Evolutionary conservation across 768 basidiomycete genomes (phyloP).

Genomic region (Auricularia heimuer): DNA sequence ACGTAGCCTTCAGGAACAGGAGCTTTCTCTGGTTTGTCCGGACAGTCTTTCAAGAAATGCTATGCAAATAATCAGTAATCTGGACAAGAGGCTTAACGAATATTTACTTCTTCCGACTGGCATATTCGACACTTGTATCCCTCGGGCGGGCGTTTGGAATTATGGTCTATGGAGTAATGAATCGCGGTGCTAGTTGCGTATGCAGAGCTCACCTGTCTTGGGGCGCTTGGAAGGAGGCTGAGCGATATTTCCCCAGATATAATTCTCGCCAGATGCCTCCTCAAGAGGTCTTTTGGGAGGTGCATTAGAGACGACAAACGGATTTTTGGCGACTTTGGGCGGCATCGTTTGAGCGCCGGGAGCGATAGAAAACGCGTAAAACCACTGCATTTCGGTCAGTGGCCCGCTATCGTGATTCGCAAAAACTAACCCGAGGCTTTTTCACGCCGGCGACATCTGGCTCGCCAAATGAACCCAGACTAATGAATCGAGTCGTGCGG

Average conservation of each 20-base stretch:
- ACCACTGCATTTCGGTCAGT: conserved; percentile 53
- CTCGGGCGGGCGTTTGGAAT: conserved; percentile 46
- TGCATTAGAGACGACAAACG: conserved; percentile 40
- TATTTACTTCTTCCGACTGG: conserved; percentile 51
- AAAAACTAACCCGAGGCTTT: conserved; percentile 67
- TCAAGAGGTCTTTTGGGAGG: conserved; percentile 42
- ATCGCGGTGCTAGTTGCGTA: background rate
- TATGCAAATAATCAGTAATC: conserved; percentile 16
- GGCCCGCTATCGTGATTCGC: background rate
- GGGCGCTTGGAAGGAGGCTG: conserved; percentile 26
- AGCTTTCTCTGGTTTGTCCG: conserved; percentile 55
- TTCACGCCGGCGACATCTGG: conserved; percentile 44
- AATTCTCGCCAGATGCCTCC: conserved; percentile 44
- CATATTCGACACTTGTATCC: conserved; percentile 75
- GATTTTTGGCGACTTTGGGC: conserved; percentile 60
- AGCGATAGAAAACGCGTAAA: conserved; percentile 88
- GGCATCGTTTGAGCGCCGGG: conserved; percentile 43
- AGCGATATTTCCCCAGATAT: conserved; percentile 55
- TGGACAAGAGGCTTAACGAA: background rate
- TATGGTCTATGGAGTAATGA: background rate
- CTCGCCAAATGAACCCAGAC: conserved; percentile 78
- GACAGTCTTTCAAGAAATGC: conserved; percentile 74
- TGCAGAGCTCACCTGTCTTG: conserved; percentile 29
- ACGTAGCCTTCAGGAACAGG: conserved; percentile 61
- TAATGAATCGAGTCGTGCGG: conserved; percentile 70